These are phyloP conservation scores for Phellinidium pouzarii DNA, from an alignment of 1,284 basidiomycete genomes.

Conservation along the genomic window DNA sequence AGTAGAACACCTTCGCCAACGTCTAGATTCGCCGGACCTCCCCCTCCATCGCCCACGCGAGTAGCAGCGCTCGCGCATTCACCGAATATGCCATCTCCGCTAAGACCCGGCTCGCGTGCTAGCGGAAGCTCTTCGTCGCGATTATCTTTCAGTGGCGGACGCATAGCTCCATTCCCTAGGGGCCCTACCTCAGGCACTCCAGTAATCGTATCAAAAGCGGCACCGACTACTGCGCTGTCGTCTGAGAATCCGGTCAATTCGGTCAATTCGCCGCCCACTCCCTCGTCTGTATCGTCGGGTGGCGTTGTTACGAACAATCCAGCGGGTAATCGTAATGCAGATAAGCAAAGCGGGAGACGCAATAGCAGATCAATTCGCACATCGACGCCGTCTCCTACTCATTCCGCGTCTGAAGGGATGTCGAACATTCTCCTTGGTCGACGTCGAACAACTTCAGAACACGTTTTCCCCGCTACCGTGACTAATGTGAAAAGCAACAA, in stretches of 20 bases:
- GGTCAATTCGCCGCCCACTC: slow-evolving; percentile 12
- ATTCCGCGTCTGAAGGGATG: slow-evolving; percentile 18
- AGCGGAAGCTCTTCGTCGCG: slow-evolving; percentile 16
- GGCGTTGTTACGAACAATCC: not conserved
- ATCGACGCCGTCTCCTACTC: slow-evolving; percentile 17
- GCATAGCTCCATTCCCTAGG: slow-evolving; percentile 17
- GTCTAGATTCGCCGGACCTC: not conserved
- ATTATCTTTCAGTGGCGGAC: slow-evolving; percentile 17
- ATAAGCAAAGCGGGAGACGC: not conserved
- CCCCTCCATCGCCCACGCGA: slow-evolving; percentile 13
- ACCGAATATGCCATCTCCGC: slow-evolving; percentile 14
- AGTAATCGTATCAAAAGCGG: slow-evolving; percentile 11
- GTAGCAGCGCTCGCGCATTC: slow-evolving; percentile 12
- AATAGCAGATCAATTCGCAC: slow-evolving; percentile 6
- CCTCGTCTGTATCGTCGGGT: slow-evolving; percentile 8
- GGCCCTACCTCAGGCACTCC: not conserved
- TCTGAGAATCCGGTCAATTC: slow-evolving; percentile 17
- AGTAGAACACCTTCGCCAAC: slow-evolving; percentile 15
- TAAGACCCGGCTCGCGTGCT: slow-evolving; percentile 18
- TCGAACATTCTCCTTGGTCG: slow-evolving; percentile 13
- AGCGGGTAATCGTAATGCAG: not conserved
- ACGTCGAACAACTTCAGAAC: slow-evolving; percentile 18
- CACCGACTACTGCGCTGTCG: slow-evolving; percentile 17
- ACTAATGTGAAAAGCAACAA: slow-evolving; percentile 1
- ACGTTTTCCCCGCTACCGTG: not conserved